Evolutionary conservation across 805 yeast genomes (phyloP), one percentile per base, ranked within the genome.

Genomic region (Blastobotrys americana): DNA sequence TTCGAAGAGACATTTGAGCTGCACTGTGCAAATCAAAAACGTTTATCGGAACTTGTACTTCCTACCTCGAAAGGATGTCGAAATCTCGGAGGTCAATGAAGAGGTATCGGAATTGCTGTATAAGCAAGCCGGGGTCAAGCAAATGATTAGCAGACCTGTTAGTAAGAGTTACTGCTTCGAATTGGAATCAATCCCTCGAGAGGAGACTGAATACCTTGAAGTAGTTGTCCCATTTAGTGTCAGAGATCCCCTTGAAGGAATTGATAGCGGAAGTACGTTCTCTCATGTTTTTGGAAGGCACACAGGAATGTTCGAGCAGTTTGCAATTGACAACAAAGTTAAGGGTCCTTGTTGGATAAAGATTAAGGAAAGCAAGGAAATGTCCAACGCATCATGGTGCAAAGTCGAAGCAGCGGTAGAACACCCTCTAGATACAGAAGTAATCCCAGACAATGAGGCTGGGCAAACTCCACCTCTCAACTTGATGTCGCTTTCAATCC

Each of bases 331-430:
- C 61, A 73, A 84, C 54, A 80, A 82, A 54, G 73, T 93, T 37
- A 89, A 87, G 96, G 98, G 98, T 6, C 98, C 98, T 2, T 88
- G 97, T 61, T 93, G 98, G 98, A 68, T 93, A 42, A 83, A 83
- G 40, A 71, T 93, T 42, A 69, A 72, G 36, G 72, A 76, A 41
- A 82, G 81, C 40, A 79, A 81, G 19, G 61, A 76, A 0, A 62
- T 81, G 34, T 73, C 71, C 42, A 82, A 80, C 56, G 72, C 84
- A 2, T 80, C 95, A 0, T 90, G 89, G 66, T 85, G 95, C 64
- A 4, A 35, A 38, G 15, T 46, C 9, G 36, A 34, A 9, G 41
- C 43, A 19, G 35, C 33, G 15, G 43, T 54, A 17, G 37, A 39
- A 21, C 28, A 46, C 8, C 77, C 93, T 6, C 54, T 47, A 20